Percentiles rank a stretch among this genome's conserved stretches.
These are phyloP conservation scores for Fusarium kyushuense DNA, from an alignment of 2,329 filamentous ascomycete species.

Conservation along the genomic window DNA sequence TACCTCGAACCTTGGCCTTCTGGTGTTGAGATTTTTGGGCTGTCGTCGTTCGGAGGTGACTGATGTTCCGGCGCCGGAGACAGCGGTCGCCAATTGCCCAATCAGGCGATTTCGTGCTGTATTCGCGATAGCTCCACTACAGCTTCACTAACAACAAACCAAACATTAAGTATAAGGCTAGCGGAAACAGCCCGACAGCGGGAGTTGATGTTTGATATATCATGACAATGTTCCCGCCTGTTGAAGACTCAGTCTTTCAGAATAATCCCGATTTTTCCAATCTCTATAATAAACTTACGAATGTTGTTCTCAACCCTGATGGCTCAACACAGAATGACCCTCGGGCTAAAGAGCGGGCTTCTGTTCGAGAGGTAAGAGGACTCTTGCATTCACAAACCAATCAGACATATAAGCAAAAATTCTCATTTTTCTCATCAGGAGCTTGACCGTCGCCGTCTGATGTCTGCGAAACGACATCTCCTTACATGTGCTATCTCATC, in stretches of 20 bases:
- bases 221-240: conserved; percentile 66
- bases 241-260: conserved; percentile 66
- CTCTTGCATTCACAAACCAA: not conserved
- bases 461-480: conserved; percentile 63
- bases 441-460: conserved; percentile 62
- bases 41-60: conserved; percentile 32
- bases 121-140: conserved; percentile 46
- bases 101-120: conserved; percentile 54
- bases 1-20: conserved; percentile 13
- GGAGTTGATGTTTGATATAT: conserved; percentile 12
- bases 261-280: conserved; percentile 71
- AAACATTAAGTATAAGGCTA: conserved; percentile 5
- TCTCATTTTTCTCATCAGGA: conserved; percentile 53
- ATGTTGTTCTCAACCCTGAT: conserved; percentile 66
- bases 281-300: conserved; percentile 67
- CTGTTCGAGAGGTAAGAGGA: conserved; percentile 60
- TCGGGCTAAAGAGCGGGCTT: conserved; percentile 63
- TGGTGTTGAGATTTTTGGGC: conserved; percentile 45
- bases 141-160: conserved; percentile 26
- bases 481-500: conserved; percentile 63
- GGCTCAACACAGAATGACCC: conserved; percentile 67
- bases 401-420: not conserved
- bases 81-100: conserved; percentile 13
- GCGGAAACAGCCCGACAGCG: not conserved
- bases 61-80: conserved; percentile 47